Evolutionary conservation across 306 rosid species (phyloP).

Genomic region (Inga leiocalycina): DNA sequence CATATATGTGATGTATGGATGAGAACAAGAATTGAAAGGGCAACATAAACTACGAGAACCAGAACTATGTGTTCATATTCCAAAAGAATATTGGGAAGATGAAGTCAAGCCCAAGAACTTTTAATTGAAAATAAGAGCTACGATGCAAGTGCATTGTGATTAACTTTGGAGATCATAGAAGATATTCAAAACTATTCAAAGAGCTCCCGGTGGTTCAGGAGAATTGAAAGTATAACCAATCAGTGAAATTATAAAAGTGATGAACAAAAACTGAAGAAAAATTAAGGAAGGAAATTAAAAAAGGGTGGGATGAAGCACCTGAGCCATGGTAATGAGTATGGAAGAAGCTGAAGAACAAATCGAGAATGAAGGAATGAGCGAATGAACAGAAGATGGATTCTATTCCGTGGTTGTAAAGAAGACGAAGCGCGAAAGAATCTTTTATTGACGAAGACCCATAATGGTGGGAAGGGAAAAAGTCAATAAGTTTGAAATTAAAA

Average conservation of each 20-base stretch:
- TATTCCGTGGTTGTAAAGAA: no score
- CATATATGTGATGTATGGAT: background rate
- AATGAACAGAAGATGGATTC: background rate
- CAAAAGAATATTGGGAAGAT: background rate
- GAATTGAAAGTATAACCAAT: background rate
- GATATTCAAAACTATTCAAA: background rate
- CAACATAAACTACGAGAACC: background rate
- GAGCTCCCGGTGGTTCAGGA: background rate
- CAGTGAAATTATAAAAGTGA: background rate
- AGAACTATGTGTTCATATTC: background rate
- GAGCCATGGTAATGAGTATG: constrained; percentile 32
- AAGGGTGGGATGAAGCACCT: constrained; percentile 17
- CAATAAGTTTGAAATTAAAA: no score
- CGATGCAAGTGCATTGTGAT: background rate
- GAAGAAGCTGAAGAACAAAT: background rate
- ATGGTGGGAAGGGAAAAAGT: no score
- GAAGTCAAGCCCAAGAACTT: no score
- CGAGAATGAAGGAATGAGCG: no score
- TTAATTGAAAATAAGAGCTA: background rate
- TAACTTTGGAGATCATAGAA: background rate
- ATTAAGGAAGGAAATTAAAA: background rate
- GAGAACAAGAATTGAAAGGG: background rate
- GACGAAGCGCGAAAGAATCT: background rate
- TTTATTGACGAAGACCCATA: background rate
- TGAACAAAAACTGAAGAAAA: background rate